Conservation (phyloP, 345 rosid species). For the Syzygium aromaticum region DNA sequence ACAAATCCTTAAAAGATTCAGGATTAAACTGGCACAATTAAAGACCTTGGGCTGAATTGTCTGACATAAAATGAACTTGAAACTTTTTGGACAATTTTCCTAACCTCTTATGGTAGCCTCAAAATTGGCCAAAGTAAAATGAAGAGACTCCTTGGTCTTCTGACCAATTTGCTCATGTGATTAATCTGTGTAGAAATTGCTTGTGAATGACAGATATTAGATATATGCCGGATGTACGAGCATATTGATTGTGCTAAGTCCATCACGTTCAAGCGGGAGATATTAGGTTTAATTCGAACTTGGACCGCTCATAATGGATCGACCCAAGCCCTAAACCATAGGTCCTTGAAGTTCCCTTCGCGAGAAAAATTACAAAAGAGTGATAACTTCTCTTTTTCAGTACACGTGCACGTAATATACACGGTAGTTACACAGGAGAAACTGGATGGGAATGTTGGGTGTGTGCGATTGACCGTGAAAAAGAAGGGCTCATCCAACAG, state of each 20-base stretch:
- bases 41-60: too few species aligned
- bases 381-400: background rate
- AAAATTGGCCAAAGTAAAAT: background rate
- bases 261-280: background rate
- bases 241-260: background rate
- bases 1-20: too few species aligned
- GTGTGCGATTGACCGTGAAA: background rate
- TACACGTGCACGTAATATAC: background rate
- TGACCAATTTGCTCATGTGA: background rate
- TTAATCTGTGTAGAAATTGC: background rate
- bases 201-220: background rate
- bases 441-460: background rate
- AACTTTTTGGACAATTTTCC: too few species aligned
- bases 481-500: background rate
- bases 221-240: background rate
- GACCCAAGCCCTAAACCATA: background rate
- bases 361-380: background rate
- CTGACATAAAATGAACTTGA: too few species aligned
- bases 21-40: too few species aligned
- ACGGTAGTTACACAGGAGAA: background rate
- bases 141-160: background rate
- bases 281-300: background rate
- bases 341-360: background rate
- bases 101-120: too few species aligned
- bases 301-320: background rate